Conservation (phyloP, 495 filamentous ascomycete genomes). For the Penicillium waksmanii region DNA sequence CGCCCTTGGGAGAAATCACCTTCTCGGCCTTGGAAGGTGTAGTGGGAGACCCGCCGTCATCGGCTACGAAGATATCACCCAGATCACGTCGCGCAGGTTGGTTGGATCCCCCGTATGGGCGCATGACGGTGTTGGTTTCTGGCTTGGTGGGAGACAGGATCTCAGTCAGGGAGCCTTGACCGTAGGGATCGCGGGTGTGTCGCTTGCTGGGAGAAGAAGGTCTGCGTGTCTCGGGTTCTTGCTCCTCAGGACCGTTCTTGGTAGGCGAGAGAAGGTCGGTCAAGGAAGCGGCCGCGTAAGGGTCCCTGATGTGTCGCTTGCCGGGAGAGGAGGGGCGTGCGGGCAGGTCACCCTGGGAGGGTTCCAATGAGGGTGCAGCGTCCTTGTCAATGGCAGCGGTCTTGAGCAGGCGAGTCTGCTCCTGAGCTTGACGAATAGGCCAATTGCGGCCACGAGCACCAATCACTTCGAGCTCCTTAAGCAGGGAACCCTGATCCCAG, state of each 20-base stretch:
- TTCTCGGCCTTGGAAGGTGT: constrained; percentile 55
- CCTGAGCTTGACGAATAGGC: constrained; percentile 89
- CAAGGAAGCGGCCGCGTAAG: constrained; percentile 72
- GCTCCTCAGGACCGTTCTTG: constrained; percentile 31
- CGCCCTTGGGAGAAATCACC: constrained; percentile 52
- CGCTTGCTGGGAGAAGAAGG: constrained; percentile 24
- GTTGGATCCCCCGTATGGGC: constrained; percentile 48
- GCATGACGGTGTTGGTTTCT: constrained; percentile 27
- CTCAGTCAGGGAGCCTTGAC: constrained; percentile 28
- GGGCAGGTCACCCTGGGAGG: constrained; percentile 35
- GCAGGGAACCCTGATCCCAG: constrained; percentile 93
- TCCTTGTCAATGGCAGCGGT: constrained; percentile 34
- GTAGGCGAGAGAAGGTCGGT: constrained; percentile 41
- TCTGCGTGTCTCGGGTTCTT: not conserved
- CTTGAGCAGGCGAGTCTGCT: constrained; percentile 77
- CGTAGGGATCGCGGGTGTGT: constrained; percentile 31
- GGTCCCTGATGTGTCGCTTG: constrained; percentile 61
- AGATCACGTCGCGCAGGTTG: constrained; percentile 66
- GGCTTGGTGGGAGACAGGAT: constrained; percentile 32
- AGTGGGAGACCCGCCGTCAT: constrained; percentile 44
- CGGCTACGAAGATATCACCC: constrained; percentile 64
- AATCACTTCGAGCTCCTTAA: constrained; percentile 94
- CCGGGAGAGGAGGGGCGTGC: constrained; percentile 50
- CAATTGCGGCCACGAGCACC: constrained; percentile 84
- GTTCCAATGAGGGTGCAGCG: constrained; percentile 17